phyloP scores from a whole-genome alignment of 1,284 basidiomycete genomes.

The Leccinum fallax region DNA sequence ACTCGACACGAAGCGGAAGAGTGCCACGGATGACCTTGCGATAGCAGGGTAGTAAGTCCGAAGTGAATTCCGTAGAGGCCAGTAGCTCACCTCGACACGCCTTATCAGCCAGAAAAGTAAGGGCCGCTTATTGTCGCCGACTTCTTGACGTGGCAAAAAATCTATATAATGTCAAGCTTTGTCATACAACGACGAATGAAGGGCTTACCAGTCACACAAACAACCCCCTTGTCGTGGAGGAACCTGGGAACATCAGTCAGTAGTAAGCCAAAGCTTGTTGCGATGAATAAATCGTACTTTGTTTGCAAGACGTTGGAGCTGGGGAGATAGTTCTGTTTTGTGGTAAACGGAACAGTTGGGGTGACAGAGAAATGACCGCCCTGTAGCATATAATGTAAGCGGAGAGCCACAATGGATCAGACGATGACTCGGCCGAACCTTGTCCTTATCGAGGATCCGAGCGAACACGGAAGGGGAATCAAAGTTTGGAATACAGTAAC shows the following conservation, averaged over 20 bases:
- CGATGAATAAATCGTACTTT: conserved; percentile 47
- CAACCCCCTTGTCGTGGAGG: conserved; percentile 80
- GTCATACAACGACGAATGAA: neutral
- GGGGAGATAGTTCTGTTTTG: conserved; percentile 87
- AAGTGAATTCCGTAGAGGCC: neutral
- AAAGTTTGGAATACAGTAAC: conserved; percentile 90
- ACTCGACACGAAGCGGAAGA: conserved; percentile 79
- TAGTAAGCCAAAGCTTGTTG: neutral
- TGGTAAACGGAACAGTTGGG: conserved; percentile 65
- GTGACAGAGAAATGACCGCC: conserved; percentile 93
- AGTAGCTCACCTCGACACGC: conserved; percentile 67
- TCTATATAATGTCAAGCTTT: conserved; percentile 45
- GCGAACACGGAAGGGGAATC: conserved; percentile 92
- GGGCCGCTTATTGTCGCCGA: conserved; percentile 50
- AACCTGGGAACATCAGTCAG: conserved; percentile 47
- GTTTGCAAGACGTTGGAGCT: conserved; percentile 88
- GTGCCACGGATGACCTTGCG: conserved; percentile 74
- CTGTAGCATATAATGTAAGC: conserved; percentile 36
- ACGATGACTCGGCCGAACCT: conserved; percentile 39
- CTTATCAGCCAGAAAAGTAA: conserved; percentile 88
- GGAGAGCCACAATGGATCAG: neutral
- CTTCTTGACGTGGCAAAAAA: conserved; percentile 72
- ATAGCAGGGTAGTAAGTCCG: neutral
- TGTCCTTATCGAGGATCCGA: conserved; percentile 82
- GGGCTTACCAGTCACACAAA: conserved; percentile 69